Evolutionary conservation across 2,329 filamentous ascomycete species (phyloP).

Genomic region (Xylogone sp.): DNA sequence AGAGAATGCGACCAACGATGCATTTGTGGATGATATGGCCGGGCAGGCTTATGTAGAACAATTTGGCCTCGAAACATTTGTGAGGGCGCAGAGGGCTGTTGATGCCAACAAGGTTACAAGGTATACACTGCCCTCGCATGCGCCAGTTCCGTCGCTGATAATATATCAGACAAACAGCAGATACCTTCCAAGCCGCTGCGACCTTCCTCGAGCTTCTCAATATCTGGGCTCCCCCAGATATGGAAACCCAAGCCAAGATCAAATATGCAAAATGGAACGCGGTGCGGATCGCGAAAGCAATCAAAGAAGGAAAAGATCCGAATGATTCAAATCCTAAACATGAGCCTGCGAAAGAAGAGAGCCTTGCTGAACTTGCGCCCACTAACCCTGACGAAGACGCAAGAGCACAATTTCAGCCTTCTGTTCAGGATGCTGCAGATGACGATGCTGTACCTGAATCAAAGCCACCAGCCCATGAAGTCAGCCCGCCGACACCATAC

Average conservation of each 20-base stretch:
- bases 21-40: constrained; percentile 78
- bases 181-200: constrained; percentile 87
- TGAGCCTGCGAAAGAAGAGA: constrained; percentile 43
- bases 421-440: constrained; percentile 56
- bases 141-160: constrained; percentile 1
- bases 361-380: constrained; percentile 49
- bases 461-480: constrained; percentile 12
- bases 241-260: constrained; percentile 78
- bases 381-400: constrained; percentile 54
- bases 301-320: constrained; percentile 87
- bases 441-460: constrained; percentile 45
- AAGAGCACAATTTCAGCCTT: constrained; percentile 28
- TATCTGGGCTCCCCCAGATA: constrained; percentile 75
- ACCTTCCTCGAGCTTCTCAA: constrained; percentile 87
- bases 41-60: constrained; percentile 92
- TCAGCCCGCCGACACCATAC: constrained; percentile 14
- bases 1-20: constrained; percentile 72
- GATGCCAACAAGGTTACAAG: constrained; percentile 78
- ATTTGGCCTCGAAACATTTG: constrained; percentile 86
- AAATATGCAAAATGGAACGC: constrained; percentile 98
- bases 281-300: constrained; percentile 81
- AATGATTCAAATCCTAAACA: constrained; percentile 82
- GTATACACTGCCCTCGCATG: constrained; percentile 50
- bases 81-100: constrained; percentile 77
- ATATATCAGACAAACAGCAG: constrained; percentile 71